These are phyloP conservation scores for Candida michaelii DNA, from an alignment of 805 yeast species.

Conservation along the genomic window DNA sequence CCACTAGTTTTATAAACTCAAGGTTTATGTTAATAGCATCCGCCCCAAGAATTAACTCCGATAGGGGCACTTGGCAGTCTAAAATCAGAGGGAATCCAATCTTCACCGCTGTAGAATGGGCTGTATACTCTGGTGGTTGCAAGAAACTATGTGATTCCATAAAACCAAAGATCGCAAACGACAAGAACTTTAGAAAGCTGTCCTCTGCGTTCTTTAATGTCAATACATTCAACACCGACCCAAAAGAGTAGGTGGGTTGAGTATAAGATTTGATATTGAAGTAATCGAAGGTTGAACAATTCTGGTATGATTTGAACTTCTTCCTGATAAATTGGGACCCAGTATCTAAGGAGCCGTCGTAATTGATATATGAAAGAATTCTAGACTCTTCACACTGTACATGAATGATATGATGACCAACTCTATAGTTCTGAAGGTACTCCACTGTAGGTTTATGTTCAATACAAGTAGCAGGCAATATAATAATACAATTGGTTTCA, in stretches of 20 bases:
- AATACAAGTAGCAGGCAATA: slow-evolving; percentile 15
- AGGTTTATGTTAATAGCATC: background rate
- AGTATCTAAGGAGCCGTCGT: slow-evolving; percentile 9
- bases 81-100: background rate
- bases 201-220: background rate
- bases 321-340: slow-evolving; percentile 12
- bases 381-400: slow-evolving; percentile 18
- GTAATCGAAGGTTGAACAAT: slow-evolving; percentile 14
- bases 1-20: background rate
- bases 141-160: background rate
- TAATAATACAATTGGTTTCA: slow-evolving; percentile 10
- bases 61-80: background rate
- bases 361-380: slow-evolving; percentile 14
- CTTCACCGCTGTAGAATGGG: background rate
- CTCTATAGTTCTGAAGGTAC: slow-evolving; percentile 7
- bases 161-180: background rate
- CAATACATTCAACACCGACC: background rate
- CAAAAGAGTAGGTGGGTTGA: slow-evolving; percentile 1
- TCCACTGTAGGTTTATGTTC: slow-evolving; percentile 11
- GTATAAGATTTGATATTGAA: slow-evolving; percentile 14
- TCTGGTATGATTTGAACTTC: slow-evolving; percentile 9
- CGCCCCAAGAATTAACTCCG: background rate
- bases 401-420: slow-evolving; percentile 12
- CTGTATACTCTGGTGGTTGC: background rate
- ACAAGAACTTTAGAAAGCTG: background rate